phyloP scores from a whole-genome alignment of 2,329 filamentous ascomycete genomes.

The Claviceps arundinis region DNA sequence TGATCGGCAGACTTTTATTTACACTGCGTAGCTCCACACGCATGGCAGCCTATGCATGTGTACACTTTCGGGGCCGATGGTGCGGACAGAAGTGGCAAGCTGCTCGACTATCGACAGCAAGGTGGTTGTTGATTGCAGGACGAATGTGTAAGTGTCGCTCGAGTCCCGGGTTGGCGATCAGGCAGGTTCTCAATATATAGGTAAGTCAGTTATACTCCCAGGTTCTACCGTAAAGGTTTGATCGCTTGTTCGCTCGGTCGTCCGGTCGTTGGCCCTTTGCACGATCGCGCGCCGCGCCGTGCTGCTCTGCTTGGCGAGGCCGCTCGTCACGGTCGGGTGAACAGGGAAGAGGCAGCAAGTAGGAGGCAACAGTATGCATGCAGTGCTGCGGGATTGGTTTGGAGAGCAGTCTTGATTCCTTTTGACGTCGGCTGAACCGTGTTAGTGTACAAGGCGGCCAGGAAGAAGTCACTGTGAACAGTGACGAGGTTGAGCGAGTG shows the following conservation, averaged over 20 bases:
- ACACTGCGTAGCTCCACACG: background rate
- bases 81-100: background rate
- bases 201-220: background rate
- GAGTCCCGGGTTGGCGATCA: background rate
- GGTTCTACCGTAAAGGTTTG: background rate
- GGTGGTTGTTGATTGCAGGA: background rate
- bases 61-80: background rate
- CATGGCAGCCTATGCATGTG: slow-evolving; percentile 1
- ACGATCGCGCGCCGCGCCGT: background rate
- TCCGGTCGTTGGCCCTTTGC: background rate
- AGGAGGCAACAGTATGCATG: background rate
- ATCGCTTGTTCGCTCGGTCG: background rate
- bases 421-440: background rate
- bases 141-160: background rate
- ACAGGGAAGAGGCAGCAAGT: background rate
- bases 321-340: background rate
- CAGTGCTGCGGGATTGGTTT: background rate
- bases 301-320: background rate
- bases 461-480: background rate
- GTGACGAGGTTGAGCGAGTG: background rate
- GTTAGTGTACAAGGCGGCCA: background rate
- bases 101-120: background rate
- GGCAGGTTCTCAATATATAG: background rate
- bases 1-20: background rate
- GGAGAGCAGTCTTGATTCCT: background rate